Percentiles rank a stretch among this genome's conserved stretches.
phyloP scores from a whole-genome alignment of 202 grass and related monocot species.

The Carex arenaria region DNA sequence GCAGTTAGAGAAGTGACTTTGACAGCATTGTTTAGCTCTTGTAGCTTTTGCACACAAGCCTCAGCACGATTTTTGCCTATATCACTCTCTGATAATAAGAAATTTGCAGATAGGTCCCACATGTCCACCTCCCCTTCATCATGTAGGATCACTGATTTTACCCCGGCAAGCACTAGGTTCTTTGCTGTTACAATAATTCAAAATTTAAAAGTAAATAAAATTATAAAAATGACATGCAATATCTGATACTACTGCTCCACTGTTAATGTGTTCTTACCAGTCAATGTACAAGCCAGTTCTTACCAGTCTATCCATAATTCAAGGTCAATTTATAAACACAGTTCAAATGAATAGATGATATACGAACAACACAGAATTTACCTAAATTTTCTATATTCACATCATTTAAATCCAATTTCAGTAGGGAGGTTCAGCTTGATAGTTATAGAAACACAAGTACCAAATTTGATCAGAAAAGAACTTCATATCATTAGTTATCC shows the following conservation, averaged over 20 bases:
- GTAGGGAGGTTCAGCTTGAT: not conserved
- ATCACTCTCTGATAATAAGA: constrained; percentile 79
- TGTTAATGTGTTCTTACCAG: not conserved
- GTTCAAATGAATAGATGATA: not conserved
- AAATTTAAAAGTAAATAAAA: not conserved
- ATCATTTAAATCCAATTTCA: not conserved
- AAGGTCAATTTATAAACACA: not conserved
- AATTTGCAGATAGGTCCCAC: constrained; percentile 87
- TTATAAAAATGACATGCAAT: not conserved
- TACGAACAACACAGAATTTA: not conserved
- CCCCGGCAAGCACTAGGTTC: constrained; percentile 86
- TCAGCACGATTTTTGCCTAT: constrained; percentile 49
- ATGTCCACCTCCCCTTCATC: constrained; percentile 74
- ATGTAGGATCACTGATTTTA: constrained; percentile 79
- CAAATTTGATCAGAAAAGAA: not conserved
- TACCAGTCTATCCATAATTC: not conserved
- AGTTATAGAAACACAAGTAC: not conserved
- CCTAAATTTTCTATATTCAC: not conserved
- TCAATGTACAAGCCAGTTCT: not conserved
- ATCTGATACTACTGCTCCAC: not conserved
- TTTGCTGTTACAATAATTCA: constrained; percentile 52
- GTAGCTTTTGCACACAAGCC: constrained; percentile 60
- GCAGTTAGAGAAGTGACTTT: constrained; percentile 44
- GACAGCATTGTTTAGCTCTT: constrained; percentile 77
- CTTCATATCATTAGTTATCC: not conserved